Evolutionary conservation across 495 filamentous ascomycete species (phyloP).

Genomic region (Lophium mytilinum): DNA sequence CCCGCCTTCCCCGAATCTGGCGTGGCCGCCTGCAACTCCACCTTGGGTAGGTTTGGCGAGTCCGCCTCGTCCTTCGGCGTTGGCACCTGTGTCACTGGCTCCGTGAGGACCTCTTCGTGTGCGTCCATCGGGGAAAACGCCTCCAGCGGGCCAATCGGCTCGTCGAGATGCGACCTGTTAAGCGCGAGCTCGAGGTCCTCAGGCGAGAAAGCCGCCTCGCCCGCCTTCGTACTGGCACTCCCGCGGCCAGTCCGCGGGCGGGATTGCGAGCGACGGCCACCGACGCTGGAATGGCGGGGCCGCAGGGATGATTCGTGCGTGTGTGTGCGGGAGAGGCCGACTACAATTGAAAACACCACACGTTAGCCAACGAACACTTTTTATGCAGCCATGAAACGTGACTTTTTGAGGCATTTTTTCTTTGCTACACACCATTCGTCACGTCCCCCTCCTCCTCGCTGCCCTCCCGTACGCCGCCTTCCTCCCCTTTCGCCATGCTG

Average conservation of each 20-base stretch:
- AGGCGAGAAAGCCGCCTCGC: conserved; percentile 22
- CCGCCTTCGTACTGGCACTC: conserved; percentile 10
- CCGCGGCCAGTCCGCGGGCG: conserved; percentile 7
- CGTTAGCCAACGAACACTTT: background rate
- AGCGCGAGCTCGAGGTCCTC: conserved; percentile 31
- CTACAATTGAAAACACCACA: conserved; percentile 8
- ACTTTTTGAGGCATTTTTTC: background rate
- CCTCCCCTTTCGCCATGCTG: conserved; percentile 4
- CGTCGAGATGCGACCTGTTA: conserved; percentile 27
- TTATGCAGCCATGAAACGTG: background rate
- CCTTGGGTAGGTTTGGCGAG: too few relatives aligned
- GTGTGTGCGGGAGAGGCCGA: conserved; percentile 22
- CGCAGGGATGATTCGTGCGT: conserved; percentile 9
- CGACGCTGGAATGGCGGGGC: conserved; percentile 4
- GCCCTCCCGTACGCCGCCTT: conserved; percentile 6
- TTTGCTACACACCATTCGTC: conserved; percentile 18
- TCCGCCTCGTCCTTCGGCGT: too few relatives aligned
- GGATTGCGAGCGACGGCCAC: conserved; percentile 12
- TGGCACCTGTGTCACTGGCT: too few relatives aligned
- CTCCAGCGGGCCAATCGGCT: background rate
- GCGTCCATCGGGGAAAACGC: too few relatives aligned
- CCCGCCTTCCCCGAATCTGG: too few relatives aligned
- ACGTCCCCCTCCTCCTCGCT: conserved; percentile 21
- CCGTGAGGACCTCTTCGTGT: too few relatives aligned
- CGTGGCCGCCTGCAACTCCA: too few relatives aligned